phyloP scores from a whole-genome alignment of 2,329 filamentous ascomycete genomes.

The Verticillium zaregamsianum region DNA sequence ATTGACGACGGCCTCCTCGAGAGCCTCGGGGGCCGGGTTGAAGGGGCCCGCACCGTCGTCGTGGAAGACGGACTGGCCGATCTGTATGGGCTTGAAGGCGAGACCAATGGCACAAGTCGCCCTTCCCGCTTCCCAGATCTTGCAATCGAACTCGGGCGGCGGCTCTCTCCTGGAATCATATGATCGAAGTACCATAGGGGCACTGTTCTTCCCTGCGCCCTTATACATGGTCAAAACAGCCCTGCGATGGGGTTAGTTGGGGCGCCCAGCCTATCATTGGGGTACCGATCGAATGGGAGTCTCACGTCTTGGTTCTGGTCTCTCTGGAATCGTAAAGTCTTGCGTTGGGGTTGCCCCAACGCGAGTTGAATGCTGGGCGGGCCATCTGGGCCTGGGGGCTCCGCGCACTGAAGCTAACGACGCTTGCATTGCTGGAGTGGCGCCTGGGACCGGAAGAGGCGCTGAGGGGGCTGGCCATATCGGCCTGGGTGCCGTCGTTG shows the following conservation, averaged over 20 bases:
- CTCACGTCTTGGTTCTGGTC: constrained; percentile 80
- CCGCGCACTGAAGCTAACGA: constrained; percentile 73
- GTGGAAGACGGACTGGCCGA: constrained; percentile 90
- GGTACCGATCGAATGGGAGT: not conserved
- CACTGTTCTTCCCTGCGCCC: constrained; percentile 65
- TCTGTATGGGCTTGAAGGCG: constrained; percentile 92
- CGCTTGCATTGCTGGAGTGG: constrained; percentile 74
- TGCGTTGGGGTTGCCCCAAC: constrained; percentile 79
- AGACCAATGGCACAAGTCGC: constrained; percentile 89
- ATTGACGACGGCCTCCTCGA: constrained; percentile 88
- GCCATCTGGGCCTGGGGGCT: constrained; percentile 54
- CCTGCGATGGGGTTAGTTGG: constrained; percentile 39
- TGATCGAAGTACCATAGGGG: constrained; percentile 75
- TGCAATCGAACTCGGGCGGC: constrained; percentile 86
- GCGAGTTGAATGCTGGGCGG: constrained; percentile 47
- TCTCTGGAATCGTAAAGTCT: constrained; percentile 84
- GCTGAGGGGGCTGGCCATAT: constrained; percentile 35
- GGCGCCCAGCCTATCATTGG: too few species aligned
- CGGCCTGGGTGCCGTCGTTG: constrained; percentile 60
- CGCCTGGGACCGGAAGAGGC: constrained; percentile 45
- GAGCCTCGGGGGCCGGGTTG: constrained; percentile 78
- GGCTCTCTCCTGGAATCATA: constrained; percentile 95
- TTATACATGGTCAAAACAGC: constrained; percentile 89
- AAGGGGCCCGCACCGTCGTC: constrained; percentile 90
- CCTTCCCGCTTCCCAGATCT: constrained; percentile 93